These are phyloP conservation scores for Teunomyces pallodes DNA, from an alignment of 805 yeast species.

Conservation along the genomic window DNA sequence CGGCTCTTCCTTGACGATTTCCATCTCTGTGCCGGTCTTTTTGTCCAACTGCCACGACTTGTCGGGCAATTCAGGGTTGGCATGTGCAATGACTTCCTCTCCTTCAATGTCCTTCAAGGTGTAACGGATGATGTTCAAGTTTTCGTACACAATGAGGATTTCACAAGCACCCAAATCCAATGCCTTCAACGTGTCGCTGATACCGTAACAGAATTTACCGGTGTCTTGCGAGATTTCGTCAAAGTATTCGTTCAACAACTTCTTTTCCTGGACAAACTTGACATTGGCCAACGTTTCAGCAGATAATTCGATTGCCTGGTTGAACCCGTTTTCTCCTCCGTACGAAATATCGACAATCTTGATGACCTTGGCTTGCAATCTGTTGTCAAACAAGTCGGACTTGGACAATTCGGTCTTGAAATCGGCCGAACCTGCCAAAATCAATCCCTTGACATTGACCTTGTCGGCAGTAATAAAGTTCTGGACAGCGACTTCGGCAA, in stretches of 20 bases:
- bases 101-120: constrained; percentile 83
- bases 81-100: constrained; percentile 67
- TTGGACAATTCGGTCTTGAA: constrained; percentile 92
- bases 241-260: constrained; percentile 84
- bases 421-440: constrained; percentile 98
- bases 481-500: constrained; percentile 97
- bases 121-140: constrained; percentile 80
- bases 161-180: constrained; percentile 96
- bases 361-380: constrained; percentile 83
- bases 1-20: constrained; percentile 76
- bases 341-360: constrained; percentile 95
- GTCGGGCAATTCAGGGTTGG: constrained; percentile 69
- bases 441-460: constrained; percentile 89
- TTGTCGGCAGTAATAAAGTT: constrained; percentile 94
- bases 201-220: constrained; percentile 97
- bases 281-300: constrained; percentile 97
- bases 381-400: constrained; percentile 89
- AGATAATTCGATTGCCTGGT: constrained; percentile 97
- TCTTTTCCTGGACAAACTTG: constrained; percentile 97
- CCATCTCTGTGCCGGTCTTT: constrained; percentile 89
- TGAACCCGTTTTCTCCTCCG: constrained; percentile 99
- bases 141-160: constrained; percentile 87
- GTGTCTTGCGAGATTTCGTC: constrained; percentile 97
- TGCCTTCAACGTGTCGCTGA: constrained; percentile 94
- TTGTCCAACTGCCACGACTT: constrained; percentile 77